Conservation (phyloP, 2,329 filamentous ascomycete genomes). For the Acrocalymma vagum region DNA sequence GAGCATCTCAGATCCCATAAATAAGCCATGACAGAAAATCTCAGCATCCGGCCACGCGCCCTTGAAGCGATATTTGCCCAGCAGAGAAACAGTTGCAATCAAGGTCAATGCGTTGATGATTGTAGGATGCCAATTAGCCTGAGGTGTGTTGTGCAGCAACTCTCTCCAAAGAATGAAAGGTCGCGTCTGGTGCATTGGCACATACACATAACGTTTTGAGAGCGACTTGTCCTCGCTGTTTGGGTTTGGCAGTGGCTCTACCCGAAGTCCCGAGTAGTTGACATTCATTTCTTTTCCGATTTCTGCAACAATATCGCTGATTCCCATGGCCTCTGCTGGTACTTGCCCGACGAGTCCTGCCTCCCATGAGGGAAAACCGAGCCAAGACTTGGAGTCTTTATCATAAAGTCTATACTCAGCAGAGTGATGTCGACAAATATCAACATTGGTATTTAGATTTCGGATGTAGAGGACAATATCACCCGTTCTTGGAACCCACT, state of each 20-base stretch:
- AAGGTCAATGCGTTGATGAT: slow-evolving; percentile 62
- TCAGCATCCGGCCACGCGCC: slow-evolving; percentile 64
- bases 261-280: slow-evolving; percentile 63
- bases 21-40: slow-evolving; percentile 63
- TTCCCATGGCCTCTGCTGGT: slow-evolving; percentile 51
- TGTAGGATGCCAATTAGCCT: slow-evolving; percentile 60
- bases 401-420: slow-evolving; percentile 34
- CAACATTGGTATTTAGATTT: slow-evolving; percentile 33
- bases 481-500: slow-evolving; percentile 63
- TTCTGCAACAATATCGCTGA: slow-evolving; percentile 57
- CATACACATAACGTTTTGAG: slow-evolving; percentile 64
- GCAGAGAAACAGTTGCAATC: slow-evolving; percentile 61
- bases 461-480: slow-evolving; percentile 65
- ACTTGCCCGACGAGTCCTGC: slow-evolving; percentile 65
- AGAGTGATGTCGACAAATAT: slow-evolving; percentile 38
- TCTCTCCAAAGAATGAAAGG: slow-evolving; percentile 64
- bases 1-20: slow-evolving; percentile 65
- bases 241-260: slow-evolving; percentile 65
- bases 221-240: slow-evolving; percentile 59
- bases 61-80: slow-evolving; percentile 61
- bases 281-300: slow-evolving; percentile 52
- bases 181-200: slow-evolving; percentile 62
- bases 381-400: slow-evolving; percentile 30
- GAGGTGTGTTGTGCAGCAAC: slow-evolving; percentile 52
- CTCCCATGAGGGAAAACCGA: slow-evolving; percentile 60